These are phyloP conservation scores for Mycosphaerella sp. DNA, from an alignment of 2,329 filamentous ascomycete genomes.

Conservation along the genomic window DNA sequence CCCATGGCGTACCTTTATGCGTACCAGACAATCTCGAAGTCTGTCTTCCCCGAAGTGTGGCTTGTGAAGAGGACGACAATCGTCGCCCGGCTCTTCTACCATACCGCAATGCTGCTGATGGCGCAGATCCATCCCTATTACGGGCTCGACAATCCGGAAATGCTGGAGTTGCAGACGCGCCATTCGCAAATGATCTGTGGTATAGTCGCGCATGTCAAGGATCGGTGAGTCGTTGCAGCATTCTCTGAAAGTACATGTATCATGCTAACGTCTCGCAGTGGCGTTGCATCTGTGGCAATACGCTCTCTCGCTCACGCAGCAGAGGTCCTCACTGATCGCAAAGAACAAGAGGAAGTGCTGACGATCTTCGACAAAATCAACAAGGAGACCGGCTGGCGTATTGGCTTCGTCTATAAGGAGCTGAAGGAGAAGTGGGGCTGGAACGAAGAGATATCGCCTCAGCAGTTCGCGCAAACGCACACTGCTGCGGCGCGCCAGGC, in stretches of 20 bases:
- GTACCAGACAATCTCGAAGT: constrained; percentile 61
- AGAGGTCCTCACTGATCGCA: constrained; percentile 59
- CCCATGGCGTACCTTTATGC: constrained; percentile 72
- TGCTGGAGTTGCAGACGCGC: constrained; percentile 62
- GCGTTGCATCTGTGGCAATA: constrained; percentile 71
- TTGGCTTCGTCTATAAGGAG: constrained; percentile 64
- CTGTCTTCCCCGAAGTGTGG: constrained; percentile 83
- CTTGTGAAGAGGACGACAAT: constrained; percentile 76
- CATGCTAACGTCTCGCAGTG: constrained; percentile 39
- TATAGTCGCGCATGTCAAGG: constrained; percentile 78
- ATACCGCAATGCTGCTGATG: constrained; percentile 75
- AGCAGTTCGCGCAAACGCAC: constrained; percentile 37
- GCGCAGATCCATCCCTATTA: constrained; percentile 69
- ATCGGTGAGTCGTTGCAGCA: constrained; percentile 47
- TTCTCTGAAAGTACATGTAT: not conserved
- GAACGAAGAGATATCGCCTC: constrained; percentile 44
- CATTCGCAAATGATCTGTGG: constrained; percentile 85
- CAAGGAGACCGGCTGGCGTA: constrained; percentile 70
- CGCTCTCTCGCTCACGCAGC: constrained; percentile 73
- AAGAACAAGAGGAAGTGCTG: constrained; percentile 76
- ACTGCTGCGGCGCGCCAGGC: constrained; percentile 23
- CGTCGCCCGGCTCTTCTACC: constrained; percentile 79
- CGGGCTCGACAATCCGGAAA: constrained; percentile 56
- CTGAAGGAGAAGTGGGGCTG: constrained; percentile 75
- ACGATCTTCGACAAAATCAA: constrained; percentile 69